Evolutionary conservation across 306 rosid species (phyloP).

Genomic region (Acacia melanoxylon): DNA sequence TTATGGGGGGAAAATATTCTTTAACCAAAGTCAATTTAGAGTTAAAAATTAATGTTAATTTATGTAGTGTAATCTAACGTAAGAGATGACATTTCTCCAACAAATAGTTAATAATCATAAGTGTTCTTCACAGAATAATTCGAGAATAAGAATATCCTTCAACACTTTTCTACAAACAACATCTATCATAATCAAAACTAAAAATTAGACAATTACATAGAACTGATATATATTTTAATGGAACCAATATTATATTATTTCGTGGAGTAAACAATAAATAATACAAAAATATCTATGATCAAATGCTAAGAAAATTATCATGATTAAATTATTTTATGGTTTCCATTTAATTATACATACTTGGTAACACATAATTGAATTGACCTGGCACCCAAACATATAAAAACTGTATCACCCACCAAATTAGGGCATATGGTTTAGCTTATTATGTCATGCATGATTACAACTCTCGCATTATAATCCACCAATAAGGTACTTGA

Average conservation of each 20-base stretch:
- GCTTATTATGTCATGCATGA: not conserved
- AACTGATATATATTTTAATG: not conserved
- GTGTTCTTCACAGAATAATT: too few species aligned
- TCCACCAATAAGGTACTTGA: not conserved
- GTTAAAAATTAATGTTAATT: not conserved
- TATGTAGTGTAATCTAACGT: too few species aligned
- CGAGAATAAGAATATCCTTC: not conserved
- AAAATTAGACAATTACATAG: not conserved
- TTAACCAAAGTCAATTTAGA: not conserved
- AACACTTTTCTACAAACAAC: not conserved
- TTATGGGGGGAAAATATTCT: not conserved
- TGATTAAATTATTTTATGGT: not conserved
- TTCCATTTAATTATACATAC: not conserved
- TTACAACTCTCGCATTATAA: not conserved
- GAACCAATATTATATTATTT: not conserved
- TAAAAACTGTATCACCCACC: not conserved
- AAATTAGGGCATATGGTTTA: not conserved
- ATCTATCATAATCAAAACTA: not conserved
- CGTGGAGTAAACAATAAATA: not conserved
- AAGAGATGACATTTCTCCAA: not conserved
- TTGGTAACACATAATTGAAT: not conserved
- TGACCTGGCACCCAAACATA: not conserved
- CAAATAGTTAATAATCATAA: too few species aligned
- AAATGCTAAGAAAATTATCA: not conserved
- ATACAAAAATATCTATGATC: not conserved